Percentiles rank a stretch among this genome's conserved stretches.
Evolutionary conservation across 129 eudicot species (phyloP).

Genomic region (Flaveria bidentis): DNA sequence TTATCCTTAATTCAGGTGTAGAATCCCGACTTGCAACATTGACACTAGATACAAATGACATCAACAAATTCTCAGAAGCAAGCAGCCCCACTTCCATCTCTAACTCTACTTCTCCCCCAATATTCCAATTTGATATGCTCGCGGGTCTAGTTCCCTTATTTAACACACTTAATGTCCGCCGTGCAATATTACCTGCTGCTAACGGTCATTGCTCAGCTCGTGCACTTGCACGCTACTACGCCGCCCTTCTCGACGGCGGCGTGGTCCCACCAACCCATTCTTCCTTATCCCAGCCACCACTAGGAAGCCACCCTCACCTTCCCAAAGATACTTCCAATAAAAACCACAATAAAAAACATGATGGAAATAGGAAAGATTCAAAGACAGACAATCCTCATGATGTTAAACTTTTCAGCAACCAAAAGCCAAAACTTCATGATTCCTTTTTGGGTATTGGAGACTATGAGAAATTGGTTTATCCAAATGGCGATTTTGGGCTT

Average conservation of each 20-base stretch:
- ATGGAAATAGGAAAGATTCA: constrained; percentile 29
- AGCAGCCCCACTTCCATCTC: constrained; percentile 34
- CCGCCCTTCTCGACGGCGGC: constrained; percentile 73
- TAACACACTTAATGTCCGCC: constrained; percentile 69
- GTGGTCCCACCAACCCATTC: constrained; percentile 65
- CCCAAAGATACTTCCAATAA: constrained; percentile 57
- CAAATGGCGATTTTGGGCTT: constrained; percentile 74
- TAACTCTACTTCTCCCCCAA: constrained; percentile 45
- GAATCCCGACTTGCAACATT: constrained; percentile 92
- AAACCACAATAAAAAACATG: constrained; percentile 40
- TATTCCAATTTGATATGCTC: constrained; percentile 58
- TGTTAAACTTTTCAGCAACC: constrained; percentile 46
- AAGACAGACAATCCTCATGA: constrained; percentile 12
- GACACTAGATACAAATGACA: constrained; percentile 65
- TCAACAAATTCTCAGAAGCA: constrained; percentile 46
- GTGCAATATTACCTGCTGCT: constrained; percentile 88
- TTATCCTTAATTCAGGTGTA: constrained; percentile 53
- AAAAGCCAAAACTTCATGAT: constrained; percentile 53
- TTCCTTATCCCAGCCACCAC: constrained; percentile 59
- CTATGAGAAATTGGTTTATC: constrained; percentile 53
- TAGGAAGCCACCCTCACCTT: constrained; percentile 76
- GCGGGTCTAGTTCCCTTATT: constrained; percentile 69
- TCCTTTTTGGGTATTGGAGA: constrained; percentile 82
- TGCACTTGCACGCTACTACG: constrained; percentile 92
- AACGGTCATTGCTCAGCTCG: constrained; percentile 96